Evolutionary conservation across 495 filamentous ascomycete genomes (phyloP), one percentile per base, ranked within the genome.

Genomic region (Penicillium robsamsonii): DNA sequence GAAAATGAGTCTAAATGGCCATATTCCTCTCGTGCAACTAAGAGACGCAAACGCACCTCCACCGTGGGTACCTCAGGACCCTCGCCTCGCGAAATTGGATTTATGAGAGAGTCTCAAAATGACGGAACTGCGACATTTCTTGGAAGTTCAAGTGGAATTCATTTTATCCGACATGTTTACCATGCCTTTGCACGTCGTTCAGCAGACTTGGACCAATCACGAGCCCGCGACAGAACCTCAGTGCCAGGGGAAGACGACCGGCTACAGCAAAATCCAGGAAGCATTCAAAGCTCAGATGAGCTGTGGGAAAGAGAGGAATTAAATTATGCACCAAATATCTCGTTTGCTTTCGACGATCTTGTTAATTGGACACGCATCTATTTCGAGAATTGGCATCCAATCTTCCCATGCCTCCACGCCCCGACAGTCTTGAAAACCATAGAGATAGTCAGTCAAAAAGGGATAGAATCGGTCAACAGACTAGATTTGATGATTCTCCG

Each of bases 131-230:
- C 71, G 20, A 73, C 61, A 8, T 78, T 78, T 44, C 58, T 80
- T 27, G 78, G 78, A 20, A 80, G 77, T 47, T 77, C 71, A n/a
- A 80, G 77, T 51, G 78, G 78, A 2, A 79, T 81, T 15, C 70
- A 79, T 49, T 78, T 81, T 44, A 73, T 80, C 37, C 71, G 73
- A 9, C 71, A 72, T 47, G 78, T 81, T 5, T 75, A 75, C 46
- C 64, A 72, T 58, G 70, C 72, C 24, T 74, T 80, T 59, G 69
- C 76, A 2, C 70, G 70, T 20, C 72, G 69, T 27, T 72, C 68
- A 3, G 71, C 70, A 15, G 67, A 73, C 49, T 35, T 70, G 22
- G 63, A 60, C 22, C 67, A 70, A 58, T 63, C 57, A 10, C 55
- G 59, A 46, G 53, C 65, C 15, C 54, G 64, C 25, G 69, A 73